Percentiles rank a stretch among this genome's conserved stretches.
Conservation (phyloP, 176 grass and related monocot genomes). For the Oryza glaberrima region DNA sequence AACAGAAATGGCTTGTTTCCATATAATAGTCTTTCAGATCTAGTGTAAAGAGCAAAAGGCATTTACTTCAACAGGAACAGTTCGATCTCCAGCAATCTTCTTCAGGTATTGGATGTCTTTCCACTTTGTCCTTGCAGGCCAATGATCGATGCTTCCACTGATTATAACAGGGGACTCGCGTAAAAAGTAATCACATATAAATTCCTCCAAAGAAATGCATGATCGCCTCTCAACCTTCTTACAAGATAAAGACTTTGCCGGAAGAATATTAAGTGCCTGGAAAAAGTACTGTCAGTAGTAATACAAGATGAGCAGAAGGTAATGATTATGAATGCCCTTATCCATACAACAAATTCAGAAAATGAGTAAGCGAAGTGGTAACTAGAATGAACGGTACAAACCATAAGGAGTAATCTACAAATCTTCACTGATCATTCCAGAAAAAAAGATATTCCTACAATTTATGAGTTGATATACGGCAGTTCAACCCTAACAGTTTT, state of each 20-base stretch:
- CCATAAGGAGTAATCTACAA: background rate
- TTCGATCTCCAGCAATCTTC: constrained; percentile 91
- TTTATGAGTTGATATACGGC: background rate
- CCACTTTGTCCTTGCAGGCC: constrained; percentile 87
- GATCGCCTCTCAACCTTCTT: constrained; percentile 69
- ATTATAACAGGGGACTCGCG: constrained; percentile 75
- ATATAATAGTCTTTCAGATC: constrained; percentile 17
- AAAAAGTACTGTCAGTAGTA: constrained; percentile 17
- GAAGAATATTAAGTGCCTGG: constrained; percentile 70
- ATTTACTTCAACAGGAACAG: constrained; percentile 92
- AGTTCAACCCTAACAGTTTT: background rate
- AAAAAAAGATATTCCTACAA: background rate
- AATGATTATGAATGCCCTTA: background rate
- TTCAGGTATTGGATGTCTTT: constrained; percentile 91
- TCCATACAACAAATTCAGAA: background rate
- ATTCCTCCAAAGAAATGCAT: constrained; percentile 79
- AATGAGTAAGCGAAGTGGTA: background rate
- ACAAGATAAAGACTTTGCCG: constrained; percentile 63
- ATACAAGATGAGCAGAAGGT: background rate
- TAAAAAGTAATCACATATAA: constrained; percentile 85
- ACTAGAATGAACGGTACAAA: background rate
- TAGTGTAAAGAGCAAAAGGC: constrained; percentile 30
- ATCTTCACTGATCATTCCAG: background rate
- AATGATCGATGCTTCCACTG: constrained; percentile 78
- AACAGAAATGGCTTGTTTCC: background rate